phyloP scores from a whole-genome alignment of 2,329 filamentous ascomycete species.

The Penicillium expansum region DNA sequence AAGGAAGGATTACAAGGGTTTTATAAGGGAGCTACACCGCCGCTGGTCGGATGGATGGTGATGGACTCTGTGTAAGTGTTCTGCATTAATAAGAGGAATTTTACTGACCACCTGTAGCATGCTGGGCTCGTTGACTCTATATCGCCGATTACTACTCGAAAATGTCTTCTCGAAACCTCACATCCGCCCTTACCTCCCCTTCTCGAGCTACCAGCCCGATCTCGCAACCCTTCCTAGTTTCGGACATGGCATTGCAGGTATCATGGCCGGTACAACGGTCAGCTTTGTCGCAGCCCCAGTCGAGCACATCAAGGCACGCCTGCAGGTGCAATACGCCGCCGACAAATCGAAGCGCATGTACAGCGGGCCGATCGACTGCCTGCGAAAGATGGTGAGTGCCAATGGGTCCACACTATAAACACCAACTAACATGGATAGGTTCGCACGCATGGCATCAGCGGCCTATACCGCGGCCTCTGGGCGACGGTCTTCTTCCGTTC shows the following conservation, averaged over 20 bases:
- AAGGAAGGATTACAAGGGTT: slow-evolving; percentile 81
- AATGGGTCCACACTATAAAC: background rate
- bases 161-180: slow-evolving; percentile 66
- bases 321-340: slow-evolving; percentile 91
- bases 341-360: slow-evolving; percentile 76
- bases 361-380: slow-evolving; percentile 80
- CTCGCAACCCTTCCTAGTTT: slow-evolving; percentile 63
- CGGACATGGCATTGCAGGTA: slow-evolving; percentile 84
- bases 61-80: slow-evolving; percentile 71
- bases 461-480: slow-evolving; percentile 79
- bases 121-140: slow-evolving; percentile 87
- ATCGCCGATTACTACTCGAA: slow-evolving; percentile 78
- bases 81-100: background rate
- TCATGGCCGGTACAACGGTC: slow-evolving; percentile 84
- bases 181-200: slow-evolving; percentile 38
- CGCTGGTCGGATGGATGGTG: slow-evolving; percentile 95
- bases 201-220: slow-evolving; percentile 35
- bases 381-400: slow-evolving; percentile 56
- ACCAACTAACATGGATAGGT: slow-evolving; percentile 31
- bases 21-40: slow-evolving; percentile 92
- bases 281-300: slow-evolving; percentile 90
- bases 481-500: slow-evolving; percentile 85
- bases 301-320: slow-evolving; percentile 88
- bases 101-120: slow-evolving; percentile 51
- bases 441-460: slow-evolving; percentile 66